Percentiles rank a stretch among this genome's conserved stretches.
Conservation (phyloP, 768 basidiomycete genomes). For the Dacryopinax primogenitus region DNA sequence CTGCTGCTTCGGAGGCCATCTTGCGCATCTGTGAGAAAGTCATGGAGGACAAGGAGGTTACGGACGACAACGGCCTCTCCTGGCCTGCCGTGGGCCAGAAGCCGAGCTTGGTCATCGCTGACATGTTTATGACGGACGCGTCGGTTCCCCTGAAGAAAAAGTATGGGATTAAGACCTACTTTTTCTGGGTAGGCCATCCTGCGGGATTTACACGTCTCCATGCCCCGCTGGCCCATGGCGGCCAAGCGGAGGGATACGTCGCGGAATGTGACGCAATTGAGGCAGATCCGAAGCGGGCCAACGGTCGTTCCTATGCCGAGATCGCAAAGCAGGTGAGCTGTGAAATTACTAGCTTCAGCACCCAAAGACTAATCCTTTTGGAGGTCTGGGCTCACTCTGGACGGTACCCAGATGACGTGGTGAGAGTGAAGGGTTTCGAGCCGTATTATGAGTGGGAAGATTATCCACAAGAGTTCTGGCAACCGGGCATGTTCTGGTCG, state of each 20-base stretch:
- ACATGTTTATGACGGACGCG: neutral
- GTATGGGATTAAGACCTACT: neutral
- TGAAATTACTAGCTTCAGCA: neutral
- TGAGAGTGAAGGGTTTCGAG: neutral
- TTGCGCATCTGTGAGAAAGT: neutral
- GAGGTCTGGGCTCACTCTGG: neutral
- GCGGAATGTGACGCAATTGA: slow-evolving; percentile 1
- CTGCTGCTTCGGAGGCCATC: neutral
- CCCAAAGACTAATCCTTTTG: neutral
- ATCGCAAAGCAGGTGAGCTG: neutral
- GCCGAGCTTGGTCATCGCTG: neutral
- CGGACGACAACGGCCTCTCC: neutral
- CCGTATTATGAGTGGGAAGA: neutral
- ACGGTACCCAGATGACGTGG: neutral
- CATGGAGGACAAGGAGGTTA: neutral
- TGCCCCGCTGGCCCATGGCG: neutral
- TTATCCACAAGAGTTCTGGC: neutral
- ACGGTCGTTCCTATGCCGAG: neutral
- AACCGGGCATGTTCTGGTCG: neutral
- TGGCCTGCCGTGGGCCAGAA: neutral
- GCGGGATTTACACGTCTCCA: neutral
- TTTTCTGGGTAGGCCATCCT: neutral
- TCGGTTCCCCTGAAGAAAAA: neutral
- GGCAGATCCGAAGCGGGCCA: neutral
- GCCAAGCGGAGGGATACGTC: neutral